Evolutionary conservation across 192 early-diverging fungal genomes (phyloP).

Genomic region (Linnemannia hyalina): DNA sequence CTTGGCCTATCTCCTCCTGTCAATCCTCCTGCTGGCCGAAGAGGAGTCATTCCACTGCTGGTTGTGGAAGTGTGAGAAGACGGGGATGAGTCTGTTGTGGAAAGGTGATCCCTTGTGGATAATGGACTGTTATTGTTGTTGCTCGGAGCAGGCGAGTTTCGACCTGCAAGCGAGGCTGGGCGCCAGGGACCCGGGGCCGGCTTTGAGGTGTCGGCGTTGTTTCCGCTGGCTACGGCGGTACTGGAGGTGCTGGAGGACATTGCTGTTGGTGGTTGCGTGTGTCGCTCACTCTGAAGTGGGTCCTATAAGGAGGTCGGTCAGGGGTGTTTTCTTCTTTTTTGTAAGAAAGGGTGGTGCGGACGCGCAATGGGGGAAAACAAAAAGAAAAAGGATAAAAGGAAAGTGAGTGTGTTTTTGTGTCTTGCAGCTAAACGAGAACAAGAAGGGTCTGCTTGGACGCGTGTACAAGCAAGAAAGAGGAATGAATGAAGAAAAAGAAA

Average conservation of each 20-base stretch:
- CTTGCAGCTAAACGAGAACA: too few relatives aligned
- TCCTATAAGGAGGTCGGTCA: too few relatives aligned
- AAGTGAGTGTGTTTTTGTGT: too few relatives aligned
- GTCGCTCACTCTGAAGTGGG: too few relatives aligned
- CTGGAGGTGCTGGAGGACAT: slow-evolving; percentile 3
- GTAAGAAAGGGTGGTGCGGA: background rate
- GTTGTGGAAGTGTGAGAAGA: background rate
- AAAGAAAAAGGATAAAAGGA: too few relatives aligned
- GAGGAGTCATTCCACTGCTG: slow-evolving; percentile 13
- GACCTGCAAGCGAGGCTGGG: slow-evolving; percentile 32
- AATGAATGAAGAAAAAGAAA: background rate
- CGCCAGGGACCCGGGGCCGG: slow-evolving; percentile 36
- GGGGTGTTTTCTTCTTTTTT: too few relatives aligned
- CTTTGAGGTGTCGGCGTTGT: background rate
- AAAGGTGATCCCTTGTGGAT: slow-evolving; percentile 3
- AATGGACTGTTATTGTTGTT: background rate
- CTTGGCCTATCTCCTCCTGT: slow-evolving; percentile 12
- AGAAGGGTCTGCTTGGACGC: too few relatives aligned
- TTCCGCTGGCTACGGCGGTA: background rate
- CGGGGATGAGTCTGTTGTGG: background rate
- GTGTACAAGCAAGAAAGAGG: background rate
- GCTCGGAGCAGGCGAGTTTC: slow-evolving; percentile 38
- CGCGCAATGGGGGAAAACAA: too few relatives aligned
- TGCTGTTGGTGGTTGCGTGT: too few relatives aligned
- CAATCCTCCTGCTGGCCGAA: background rate